Conservation (phyloP, 2,329 filamentous ascomycete species). For the Colletotrichum siamense region DNA sequence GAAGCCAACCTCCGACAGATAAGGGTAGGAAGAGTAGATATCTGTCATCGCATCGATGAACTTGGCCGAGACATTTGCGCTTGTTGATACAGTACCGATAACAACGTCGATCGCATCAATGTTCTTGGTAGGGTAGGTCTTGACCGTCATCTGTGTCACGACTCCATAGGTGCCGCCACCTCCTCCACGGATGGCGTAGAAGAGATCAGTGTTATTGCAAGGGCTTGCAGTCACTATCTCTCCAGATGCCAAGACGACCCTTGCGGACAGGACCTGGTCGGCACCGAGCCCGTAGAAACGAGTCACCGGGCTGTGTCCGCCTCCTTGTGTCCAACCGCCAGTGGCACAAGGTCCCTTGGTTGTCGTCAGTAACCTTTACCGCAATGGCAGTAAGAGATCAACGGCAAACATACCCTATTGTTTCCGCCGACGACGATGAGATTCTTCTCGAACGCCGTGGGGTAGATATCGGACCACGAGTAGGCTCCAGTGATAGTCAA, state of each 20-base stretch:
- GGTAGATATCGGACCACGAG: conserved; percentile 44
- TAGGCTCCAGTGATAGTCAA: conserved; percentile 40
- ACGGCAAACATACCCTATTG: neutral
- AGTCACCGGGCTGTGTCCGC: conserved; percentile 55
- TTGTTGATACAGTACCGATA: conserved; percentile 31
- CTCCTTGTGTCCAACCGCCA: conserved; percentile 60
- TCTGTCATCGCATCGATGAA: neutral
- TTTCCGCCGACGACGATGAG: conserved; percentile 14
- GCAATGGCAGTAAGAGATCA: neutral
- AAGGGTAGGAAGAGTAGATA: neutral
- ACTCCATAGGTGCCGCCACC: conserved; percentile 35
- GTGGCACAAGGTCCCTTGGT: conserved; percentile 31
- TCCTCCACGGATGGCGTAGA: conserved; percentile 35
- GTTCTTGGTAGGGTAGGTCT: conserved; percentile 29
- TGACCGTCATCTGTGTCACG: conserved; percentile 28
- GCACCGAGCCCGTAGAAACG: conserved; percentile 40
- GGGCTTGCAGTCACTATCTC: conserved; percentile 26
- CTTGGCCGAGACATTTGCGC: neutral
- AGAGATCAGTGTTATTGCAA: conserved; percentile 29
- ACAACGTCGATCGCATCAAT: conserved; percentile 49
- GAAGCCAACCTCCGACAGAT: neutral
- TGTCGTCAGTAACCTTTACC: conserved; percentile 26
- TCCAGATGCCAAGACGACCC: conserved; percentile 32
- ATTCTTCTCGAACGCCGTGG: conserved; percentile 34
- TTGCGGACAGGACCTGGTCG: conserved; percentile 33